A percentile compares a stretch with the other conserved stretches of the same genome.
phyloP scores from a whole-genome alignment of 2,329 filamentous ascomycete genomes.

The Neurospora sp. region DNA sequence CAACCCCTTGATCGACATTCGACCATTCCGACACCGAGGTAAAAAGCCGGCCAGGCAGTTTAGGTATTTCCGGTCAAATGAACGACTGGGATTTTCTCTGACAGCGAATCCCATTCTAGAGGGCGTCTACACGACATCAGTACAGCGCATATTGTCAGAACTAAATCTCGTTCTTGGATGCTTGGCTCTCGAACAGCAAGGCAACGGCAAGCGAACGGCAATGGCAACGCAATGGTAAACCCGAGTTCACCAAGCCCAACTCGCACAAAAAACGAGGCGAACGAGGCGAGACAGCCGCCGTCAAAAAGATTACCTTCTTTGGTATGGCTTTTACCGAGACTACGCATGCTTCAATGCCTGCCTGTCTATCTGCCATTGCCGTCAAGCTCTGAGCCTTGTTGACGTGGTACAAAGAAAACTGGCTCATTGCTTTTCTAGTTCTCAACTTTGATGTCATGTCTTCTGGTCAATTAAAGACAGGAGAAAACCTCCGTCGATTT shows the following conservation, averaged over 20 bases:
- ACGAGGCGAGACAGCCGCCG: not conserved
- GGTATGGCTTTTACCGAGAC: not conserved
- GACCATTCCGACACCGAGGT: conserved; percentile 8
- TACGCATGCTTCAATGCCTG: too few species aligned
- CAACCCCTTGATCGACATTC: not conserved
- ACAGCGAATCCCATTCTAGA: not conserved
- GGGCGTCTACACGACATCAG: not conserved
- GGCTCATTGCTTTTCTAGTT: not conserved
- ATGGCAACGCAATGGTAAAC: not conserved
- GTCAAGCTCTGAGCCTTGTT: not conserved
- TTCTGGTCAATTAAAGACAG: not conserved
- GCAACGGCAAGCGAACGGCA: not conserved
- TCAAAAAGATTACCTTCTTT: not conserved
- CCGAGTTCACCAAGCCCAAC: not conserved
- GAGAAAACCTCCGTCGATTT: not conserved
- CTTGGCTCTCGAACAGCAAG: not conserved
- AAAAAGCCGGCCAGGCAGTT: not conserved
- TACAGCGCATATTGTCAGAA: not conserved
- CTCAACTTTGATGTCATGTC: not conserved
- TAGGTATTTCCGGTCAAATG: not conserved
- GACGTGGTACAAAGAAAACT: not conserved
- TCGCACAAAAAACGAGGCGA: not conserved
- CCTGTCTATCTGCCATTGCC: too few species aligned
- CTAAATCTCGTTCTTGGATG: not conserved
- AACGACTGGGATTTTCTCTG: not conserved